Percentiles rank a stretch among this genome's conserved stretches.
These are phyloP conservation scores for Coccomyxa sp. DNA, from an alignment of 139 green algal genomes.

Conservation along the genomic window DNA sequence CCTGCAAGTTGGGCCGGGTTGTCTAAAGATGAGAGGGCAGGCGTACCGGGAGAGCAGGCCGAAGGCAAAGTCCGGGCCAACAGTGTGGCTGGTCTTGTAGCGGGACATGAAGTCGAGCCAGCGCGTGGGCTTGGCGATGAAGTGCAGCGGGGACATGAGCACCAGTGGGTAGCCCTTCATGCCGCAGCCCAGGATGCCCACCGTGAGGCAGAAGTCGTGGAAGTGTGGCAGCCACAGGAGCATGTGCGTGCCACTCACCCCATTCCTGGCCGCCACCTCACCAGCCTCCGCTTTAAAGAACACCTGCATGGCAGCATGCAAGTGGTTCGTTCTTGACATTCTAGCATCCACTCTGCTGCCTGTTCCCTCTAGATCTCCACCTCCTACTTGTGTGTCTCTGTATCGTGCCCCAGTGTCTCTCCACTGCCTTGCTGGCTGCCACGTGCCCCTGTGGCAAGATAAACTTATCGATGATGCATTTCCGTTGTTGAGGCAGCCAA, in stretches of 20 bases:
- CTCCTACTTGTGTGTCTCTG: too few species aligned
- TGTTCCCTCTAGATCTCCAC: too few species aligned
- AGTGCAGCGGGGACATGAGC: constrained; percentile 20
- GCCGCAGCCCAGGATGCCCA: constrained; percentile 2
- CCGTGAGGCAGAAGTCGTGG: constrained; percentile 43
- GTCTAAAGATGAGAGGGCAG: too few species aligned
- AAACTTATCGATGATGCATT: too few species aligned
- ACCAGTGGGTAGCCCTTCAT: constrained; percentile 2
- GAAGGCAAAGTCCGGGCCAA: constrained; percentile 32
- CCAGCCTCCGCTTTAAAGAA: background rate
- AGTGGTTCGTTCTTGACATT: background rate
- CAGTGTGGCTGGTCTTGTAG: constrained; percentile 18
- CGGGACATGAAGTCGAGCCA: constrained; percentile 21
- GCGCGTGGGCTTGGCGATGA: constrained; percentile 16
- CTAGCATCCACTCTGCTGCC: too few species aligned
- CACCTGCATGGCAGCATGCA: background rate
- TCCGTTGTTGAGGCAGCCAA: too few species aligned
- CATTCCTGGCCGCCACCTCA: background rate
- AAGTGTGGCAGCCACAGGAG: constrained; percentile 39
- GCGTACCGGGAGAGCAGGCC: background rate
- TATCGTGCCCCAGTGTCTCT: too few species aligned
- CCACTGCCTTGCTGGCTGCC: too few species aligned
- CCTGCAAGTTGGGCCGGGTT: too few species aligned
- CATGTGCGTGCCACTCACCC: background rate
- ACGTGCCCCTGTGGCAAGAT: too few species aligned